Percentiles rank a stretch among this genome's conserved stretches.
Conservation (phyloP, 1,284 basidiomycete species). For the Agroathelia rolfsii region DNA sequence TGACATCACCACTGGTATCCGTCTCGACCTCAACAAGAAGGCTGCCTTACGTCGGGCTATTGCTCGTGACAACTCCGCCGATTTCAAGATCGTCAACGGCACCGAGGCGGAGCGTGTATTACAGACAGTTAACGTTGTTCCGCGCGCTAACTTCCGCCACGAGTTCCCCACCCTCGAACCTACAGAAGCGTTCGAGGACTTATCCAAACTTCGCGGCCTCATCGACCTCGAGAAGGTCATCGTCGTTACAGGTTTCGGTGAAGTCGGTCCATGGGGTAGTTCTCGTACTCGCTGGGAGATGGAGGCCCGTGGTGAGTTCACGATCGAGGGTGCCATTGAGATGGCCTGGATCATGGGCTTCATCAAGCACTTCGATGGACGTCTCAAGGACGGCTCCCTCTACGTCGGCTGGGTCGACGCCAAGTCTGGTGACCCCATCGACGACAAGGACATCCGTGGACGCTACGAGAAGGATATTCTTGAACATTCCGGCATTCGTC, state of each 20-base stretch:
- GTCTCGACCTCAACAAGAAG: constrained; percentile 67
- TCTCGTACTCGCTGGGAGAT: constrained; percentile 99
- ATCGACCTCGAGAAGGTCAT: constrained; percentile 94
- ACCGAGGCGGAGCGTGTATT: constrained; percentile 88
- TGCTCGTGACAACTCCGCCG: constrained; percentile 86
- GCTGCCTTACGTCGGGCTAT: constrained; percentile 90
- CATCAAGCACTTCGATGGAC: constrained; percentile 98
- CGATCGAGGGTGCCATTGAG: constrained; percentile 96
- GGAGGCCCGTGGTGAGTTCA: constrained; percentile 90
- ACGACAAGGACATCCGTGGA: constrained; percentile 93
- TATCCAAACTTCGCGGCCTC: constrained; percentile 73
- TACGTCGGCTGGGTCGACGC: constrained; percentile 98
- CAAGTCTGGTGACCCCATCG: constrained; percentile 92
- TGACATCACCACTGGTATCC: constrained; percentile 84
- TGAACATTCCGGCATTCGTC: constrained; percentile 86
- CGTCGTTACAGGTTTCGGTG: constrained; percentile 93
- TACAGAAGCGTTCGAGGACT: constrained; percentile 56
- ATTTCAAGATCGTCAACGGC: constrained; percentile 89
- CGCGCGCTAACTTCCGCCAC: constrained; percentile 95
- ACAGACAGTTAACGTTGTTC: constrained; percentile 87
- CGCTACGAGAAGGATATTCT: constrained; percentile 95
- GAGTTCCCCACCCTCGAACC: constrained; percentile 82
- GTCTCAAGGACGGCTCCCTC: constrained; percentile 83
- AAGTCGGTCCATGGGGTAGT: constrained; percentile 98
- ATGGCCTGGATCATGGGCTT: constrained; percentile 99